Base-by-base conservation (phyloP, 495 filamentous ascomycete genomes). In the Emericellopsis terricola region DNA sequence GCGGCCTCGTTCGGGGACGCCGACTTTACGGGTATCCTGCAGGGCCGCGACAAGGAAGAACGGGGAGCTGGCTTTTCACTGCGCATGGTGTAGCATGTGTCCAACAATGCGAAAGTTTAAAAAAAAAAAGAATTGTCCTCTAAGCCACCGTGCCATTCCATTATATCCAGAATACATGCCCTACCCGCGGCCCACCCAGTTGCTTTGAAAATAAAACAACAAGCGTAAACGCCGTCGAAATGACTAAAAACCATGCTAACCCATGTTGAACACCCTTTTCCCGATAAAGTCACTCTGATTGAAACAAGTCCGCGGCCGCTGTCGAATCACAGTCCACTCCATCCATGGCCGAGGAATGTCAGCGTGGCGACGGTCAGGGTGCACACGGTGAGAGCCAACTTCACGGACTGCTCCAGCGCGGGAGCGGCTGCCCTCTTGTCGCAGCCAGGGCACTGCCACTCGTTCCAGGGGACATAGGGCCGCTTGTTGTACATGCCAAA, bases 401-500 rank as follows among this genome's bases (percentile, higher is more conserved):
- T 72, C 6, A 96, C 42, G 2, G 75, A 76, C 38, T 73, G 64
- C 27, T 59, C 57, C 29, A 86, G 76, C 41, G 72, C 58, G 29
- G 64, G 59, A 6, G 71, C 72, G 19, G 78, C 38, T 7, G 78
- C 84, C n/a, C n/a, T n/a, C 15, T 59, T 68, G 53, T 58, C 81
- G 64, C 85, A 94, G 13, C 77, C 81, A 0, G 71, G 73, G 46
- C 57, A 71, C 59, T 56, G 59, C 50, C 49, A 70, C 9, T 79
- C 60, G 38, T 45, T 47, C 28, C 78, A 60, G 19, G 74, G 63
- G 5, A 61, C 69, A 47, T 86, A 79, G 1, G 65, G 39, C 50
- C 78, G 71, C 16, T 72, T 58, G 11, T 54, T 53, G 59, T 97
- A 97, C 69, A 97, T 71, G 19, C 79, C 85, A 45, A 97, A 97